These are phyloP conservation scores for Ophioceras dolichostomum DNA, from an alignment of 2,329 filamentous ascomycete species.

Conservation along the genomic window DNA sequence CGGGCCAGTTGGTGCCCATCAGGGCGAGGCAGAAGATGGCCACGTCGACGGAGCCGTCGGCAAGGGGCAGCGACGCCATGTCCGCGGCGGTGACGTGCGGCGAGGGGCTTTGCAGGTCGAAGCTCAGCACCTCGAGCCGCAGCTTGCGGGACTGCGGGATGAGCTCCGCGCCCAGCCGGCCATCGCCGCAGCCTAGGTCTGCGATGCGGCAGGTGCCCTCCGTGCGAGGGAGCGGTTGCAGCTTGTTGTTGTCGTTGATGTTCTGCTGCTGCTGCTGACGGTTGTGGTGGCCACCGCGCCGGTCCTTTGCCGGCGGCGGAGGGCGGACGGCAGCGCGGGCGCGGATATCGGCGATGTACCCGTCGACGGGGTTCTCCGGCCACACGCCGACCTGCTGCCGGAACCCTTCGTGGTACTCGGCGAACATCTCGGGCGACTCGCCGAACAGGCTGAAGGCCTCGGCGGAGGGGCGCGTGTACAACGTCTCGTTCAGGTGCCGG, in stretches of 20 bases:
- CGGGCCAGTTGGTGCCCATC: constrained; percentile 98
- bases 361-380: constrained; percentile 92
- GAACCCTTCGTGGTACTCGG: constrained; percentile 94
- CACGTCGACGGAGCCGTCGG: constrained; percentile 66
- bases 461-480: constrained; percentile 82
- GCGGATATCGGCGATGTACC: constrained; percentile 63
- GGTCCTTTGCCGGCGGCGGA: constrained; percentile 22
- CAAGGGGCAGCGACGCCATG: constrained; percentile 70
- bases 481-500: constrained; percentile 90
- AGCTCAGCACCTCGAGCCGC: constrained; percentile 66
- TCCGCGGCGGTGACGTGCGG: constrained; percentile 77
- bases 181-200: constrained; percentile 90
- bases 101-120: constrained; percentile 70
- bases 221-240: constrained; percentile 55
- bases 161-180: constrained; percentile 61
- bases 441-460: constrained; percentile 77
- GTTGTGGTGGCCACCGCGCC: background rate
- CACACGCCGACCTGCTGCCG: constrained; percentile 89
- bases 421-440: constrained; percentile 82
- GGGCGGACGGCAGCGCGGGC: constrained; percentile 37
- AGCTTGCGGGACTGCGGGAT: constrained; percentile 51
- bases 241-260: constrained; percentile 11
- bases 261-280: constrained; percentile 9
- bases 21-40: constrained; percentile 92
- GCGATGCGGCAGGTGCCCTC: constrained; percentile 66